Conservation (phyloP, 768 basidiomycete genomes). For the Astraeus odoratus region DNA sequence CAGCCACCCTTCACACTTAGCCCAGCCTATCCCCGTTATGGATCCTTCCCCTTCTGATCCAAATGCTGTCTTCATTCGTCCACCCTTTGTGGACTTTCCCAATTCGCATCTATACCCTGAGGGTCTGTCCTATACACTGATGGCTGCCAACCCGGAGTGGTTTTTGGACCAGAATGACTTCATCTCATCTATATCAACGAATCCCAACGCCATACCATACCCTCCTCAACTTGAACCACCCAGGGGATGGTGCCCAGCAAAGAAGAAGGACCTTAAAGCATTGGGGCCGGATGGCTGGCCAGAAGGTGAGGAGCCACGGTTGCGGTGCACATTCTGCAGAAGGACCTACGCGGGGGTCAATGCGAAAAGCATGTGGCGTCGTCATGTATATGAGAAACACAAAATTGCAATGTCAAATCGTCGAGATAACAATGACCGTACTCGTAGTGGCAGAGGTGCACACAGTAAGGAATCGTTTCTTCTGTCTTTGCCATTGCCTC, state of each 20-base stretch:
- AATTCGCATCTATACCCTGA: slow-evolving; percentile 52
- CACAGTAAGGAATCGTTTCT: slow-evolving; percentile 45
- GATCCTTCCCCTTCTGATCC: slow-evolving; percentile 67
- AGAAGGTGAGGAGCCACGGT: slow-evolving; percentile 71
- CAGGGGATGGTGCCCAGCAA: slow-evolving; percentile 81
- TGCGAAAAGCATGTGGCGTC: slow-evolving; percentile 87
- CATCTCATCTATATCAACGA: slow-evolving; percentile 35
- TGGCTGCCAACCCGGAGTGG: slow-evolving; percentile 77
- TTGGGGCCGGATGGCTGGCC: slow-evolving; percentile 66
- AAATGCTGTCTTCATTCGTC: slow-evolving; percentile 61
- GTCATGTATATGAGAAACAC: slow-evolving; percentile 86
- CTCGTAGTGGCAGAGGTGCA: slow-evolving; percentile 50
- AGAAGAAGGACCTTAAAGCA: slow-evolving; percentile 71
- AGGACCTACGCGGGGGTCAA: slow-evolving; percentile 82
- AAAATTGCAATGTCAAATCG: slow-evolving; percentile 87
- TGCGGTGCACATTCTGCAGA: slow-evolving; percentile 80
- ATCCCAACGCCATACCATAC: slow-evolving; percentile 56
- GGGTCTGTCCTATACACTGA: slow-evolving; percentile 61
- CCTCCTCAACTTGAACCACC: slow-evolving; percentile 77
- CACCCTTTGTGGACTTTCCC: slow-evolving; percentile 67
- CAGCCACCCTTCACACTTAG: slow-evolving; percentile 25
- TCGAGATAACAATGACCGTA: slow-evolving; percentile 60
- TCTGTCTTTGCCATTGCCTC: slow-evolving; percentile 6
- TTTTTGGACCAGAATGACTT: slow-evolving; percentile 70
- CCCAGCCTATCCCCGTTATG: slow-evolving; percentile 46